Evolutionary conservation across 2,329 filamentous ascomycete genomes (phyloP), one percentile per base, ranked within the genome.

Genomic region (Setomelanomma holmii): DNA sequence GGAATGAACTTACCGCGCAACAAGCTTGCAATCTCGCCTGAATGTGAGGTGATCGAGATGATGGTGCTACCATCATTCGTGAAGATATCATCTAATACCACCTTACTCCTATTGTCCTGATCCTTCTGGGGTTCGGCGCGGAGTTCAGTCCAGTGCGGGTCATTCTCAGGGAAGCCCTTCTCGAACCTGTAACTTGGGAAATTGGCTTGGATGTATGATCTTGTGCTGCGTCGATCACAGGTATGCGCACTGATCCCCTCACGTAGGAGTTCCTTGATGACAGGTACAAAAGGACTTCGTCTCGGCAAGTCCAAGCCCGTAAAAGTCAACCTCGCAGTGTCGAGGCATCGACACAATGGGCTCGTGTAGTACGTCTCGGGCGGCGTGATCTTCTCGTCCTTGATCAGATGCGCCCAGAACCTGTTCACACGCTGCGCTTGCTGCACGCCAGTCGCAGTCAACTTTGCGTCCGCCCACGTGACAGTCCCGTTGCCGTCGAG

Each of bases 221-320:
- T 82, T 60, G 74, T 82, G 19, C 81, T 82, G 8, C 88, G 79
- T 23, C 83, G 80, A 71, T 90, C 86, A 67, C 88, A 91, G 0
- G 87, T 89, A 66, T 89, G 88, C 36, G 86, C 83, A 47, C 82
- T 85, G 49, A 90, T 84, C 2, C 83, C 82, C 71, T 90, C 88
- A 23, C 88, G 80, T 58, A 90, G 77, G 30, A 82, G 68, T 62
- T 90, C 88, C 71, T 89, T 89, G 55, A 90, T 75, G 1, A 78
- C 75, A 0, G 86, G 87, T 2, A 72, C 69, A 60, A 89, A 89
- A 0, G 80, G 81, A 10, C 69, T 69, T 3, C 77, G 68, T 6
- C 68, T 66, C 1, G 85, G 84, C 1, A 89, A 66, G 1, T 76
- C 61, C 2, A 90, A 76, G 10, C 74, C 78, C 1, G 68, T 67